These are phyloP conservation scores for Debaryomyces sp. DNA, from an alignment of 1,139 yeast genomes.

Conservation along the genomic window DNA sequence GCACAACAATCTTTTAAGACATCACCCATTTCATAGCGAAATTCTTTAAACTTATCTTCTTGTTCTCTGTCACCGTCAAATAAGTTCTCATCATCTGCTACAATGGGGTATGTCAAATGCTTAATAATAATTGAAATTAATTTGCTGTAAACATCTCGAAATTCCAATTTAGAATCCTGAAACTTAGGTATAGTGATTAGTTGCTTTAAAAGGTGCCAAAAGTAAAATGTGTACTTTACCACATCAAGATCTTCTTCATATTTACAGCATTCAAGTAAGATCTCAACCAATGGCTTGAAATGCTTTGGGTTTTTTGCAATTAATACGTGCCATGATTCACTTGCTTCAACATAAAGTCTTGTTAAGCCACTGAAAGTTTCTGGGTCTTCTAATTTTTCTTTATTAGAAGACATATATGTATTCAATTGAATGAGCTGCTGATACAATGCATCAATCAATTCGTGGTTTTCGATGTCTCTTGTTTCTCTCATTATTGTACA, in stretches of 20 bases:
- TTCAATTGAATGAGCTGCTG: constrained; percentile 66
- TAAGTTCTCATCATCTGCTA: constrained; percentile 38
- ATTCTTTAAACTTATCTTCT: constrained; percentile 91
- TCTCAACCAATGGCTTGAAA: constrained; percentile 76
- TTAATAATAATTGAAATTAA: constrained; percentile 68
- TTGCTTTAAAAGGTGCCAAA: constrained; percentile 86
- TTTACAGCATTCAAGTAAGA: constrained; percentile 62
- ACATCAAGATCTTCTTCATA: constrained; percentile 83
- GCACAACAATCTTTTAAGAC: constrained; percentile 93
- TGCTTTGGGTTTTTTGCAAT: constrained; percentile 73
- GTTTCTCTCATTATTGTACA: constrained; percentile 81
- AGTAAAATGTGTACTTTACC: constrained; percentile 86
- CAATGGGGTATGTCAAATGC: constrained; percentile 77
- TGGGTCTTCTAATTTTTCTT: constrained; percentile 56
- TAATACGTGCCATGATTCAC: constrained; percentile 92
- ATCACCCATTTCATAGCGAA: constrained; percentile 96
- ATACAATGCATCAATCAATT: constrained; percentile 67
- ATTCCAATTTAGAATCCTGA: constrained; percentile 57
- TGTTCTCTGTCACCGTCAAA: constrained; percentile 72
- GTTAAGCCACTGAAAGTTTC: constrained; percentile 76
- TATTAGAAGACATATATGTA: constrained; percentile 42
- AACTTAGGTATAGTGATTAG: constrained; percentile 67
- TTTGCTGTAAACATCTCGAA: constrained; percentile 61
- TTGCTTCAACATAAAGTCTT: constrained; percentile 85
- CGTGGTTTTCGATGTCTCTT: constrained; percentile 65